Base-by-base conservation (phyloP, 805 yeast genomes). In the Metschnikowia kofuensis region DNA sequence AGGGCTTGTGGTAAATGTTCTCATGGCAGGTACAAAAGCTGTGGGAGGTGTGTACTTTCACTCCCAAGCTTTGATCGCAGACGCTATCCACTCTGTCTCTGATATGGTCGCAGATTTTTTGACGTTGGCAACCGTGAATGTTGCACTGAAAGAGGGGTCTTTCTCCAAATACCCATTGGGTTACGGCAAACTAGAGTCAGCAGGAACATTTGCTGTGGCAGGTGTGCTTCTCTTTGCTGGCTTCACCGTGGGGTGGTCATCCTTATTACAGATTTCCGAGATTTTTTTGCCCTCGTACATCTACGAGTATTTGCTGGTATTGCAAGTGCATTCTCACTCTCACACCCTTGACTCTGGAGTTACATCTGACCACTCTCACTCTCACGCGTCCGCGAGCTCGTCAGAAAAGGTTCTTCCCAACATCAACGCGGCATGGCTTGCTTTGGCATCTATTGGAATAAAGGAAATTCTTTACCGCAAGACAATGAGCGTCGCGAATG, bases 391-490 rank as follows among this genome's bases (percentile, higher is more conserved):
- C 7, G 40, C 14, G 14, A 34, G 15, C 15, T 12, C 14, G 32
- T 12, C 40, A 15, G 51, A 42, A 21, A 41, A 47, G 26, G 45
- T 28, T 16, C 52, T 64, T 12, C 78, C 78, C 26, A 80, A 89
- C 60, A 80, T 94, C 55, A 90, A 89, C 64, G 99, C 99, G 2
- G 97, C 97, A 2, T 90, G 96, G 96, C 77, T 94, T 40, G 99
- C 99, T 0, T 83, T 86, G 49, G 97, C 84, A 1, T 89, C 97
- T 0, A 89, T 94, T 51, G 80, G 77, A 4, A 79, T 90, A 37
- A 94, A 94, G 63, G 99, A 94, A 66, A 81, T 96, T 79, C 80
- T 94, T 38, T 94, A 82, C 68, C 82, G 82, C 50, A 87, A 89
- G 11, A 94, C 99, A 0, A 78, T 84, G 68, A 81, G 82, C 52